Base-by-base conservation (phyloP, 164 flowering plant genomes). In the Magnolia kwangsiensis region DNA sequence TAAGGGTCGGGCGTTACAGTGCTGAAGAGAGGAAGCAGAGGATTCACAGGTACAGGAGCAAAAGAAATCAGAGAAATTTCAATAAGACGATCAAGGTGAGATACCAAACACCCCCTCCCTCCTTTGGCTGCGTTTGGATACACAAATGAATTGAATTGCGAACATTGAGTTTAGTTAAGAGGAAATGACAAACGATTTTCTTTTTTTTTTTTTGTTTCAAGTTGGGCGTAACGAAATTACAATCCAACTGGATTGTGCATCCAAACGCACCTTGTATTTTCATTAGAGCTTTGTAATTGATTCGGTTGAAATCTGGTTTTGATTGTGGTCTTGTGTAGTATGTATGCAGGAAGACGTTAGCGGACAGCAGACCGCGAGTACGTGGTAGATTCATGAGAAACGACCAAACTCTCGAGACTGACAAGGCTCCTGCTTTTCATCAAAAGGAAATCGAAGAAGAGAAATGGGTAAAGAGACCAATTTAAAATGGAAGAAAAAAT, bases 31-130 rank as follows among this genome's bases (percentile, higher is more conserved):
- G 93, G 82, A 94, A 86, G 70, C 87, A 88, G 18, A 89, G 89
- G 76, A 94, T 94, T 76, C 82, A 84, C 4, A 85, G 89, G 37
- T 94, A 94, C 75, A 74, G 90, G 74, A 90, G 88, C 86, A 94
- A 94, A 80, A 86, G 92, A 86, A 89, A 86, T 74, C 93, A 89
- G 82, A 89, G 98, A 75, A 94, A 94, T 80, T 94, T 89, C 87
- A 90, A 86, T 87, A 94, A 94, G 85, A 94, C 94, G n/a, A 91
- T 94, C 75, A 94, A 92, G 94, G 98, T 94, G 50, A 51, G 31
- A 51, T 75, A 78, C 64, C 63, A 31, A 24, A 51, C 18, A 64
- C 9, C 19, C 9, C 8, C 67, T 64, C 9, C 8, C 67, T 64
- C 18, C 11, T 24, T 29, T 37, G 45, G 45, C 45, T 4, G 45